Evolutionary conservation across 352 stramenopile genomes (phyloP), one percentile per base, ranked within the genome.

Genomic region (Pythium periplocum): DNA sequence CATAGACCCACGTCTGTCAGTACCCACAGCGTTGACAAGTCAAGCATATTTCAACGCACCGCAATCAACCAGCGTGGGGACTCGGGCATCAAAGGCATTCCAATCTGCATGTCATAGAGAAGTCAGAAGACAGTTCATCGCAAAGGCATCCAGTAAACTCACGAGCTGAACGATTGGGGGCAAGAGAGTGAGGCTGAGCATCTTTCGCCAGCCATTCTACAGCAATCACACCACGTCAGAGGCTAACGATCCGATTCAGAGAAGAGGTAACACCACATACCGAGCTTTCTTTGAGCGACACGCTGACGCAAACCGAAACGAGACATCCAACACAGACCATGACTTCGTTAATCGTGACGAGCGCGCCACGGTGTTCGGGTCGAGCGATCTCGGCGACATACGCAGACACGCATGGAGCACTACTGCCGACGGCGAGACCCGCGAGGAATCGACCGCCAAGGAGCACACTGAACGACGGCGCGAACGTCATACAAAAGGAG

Each of bases 291-390:
- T 84, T 53, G 1, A 87, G 55, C 6, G 63, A 60, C 31, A 57
- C 57, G 41, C 78, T 84, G 36, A 83, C 65, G 7, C 78, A 45
- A 50, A 89, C 71, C 1, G 78, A 89, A 11, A 87, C 65, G 12
- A 86, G 68, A 35, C 78, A 89, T 30, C 78, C 78, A 30, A 89
- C 65, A 38, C 78, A 89, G 12, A 89, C 54, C 78, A 89, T 87
- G 39, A 89, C 73, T 68, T 89, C 78, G 42, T 78, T 89, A 31
- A 86, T 70, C 4, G 75, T 83, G 34, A 87, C 74, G 7, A 89
- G 51, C 4, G 65, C 62, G 26, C 78, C 78, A 10, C 78, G 75
- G 31, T 70, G 67, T n/a, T 83, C 71, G 1, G 76, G 74, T 4
- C 62, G 61, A 1, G 78, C 74, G 51, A 87, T 78, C 66, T 89